phyloP scores from a whole-genome alignment of 2,329 filamentous ascomycete genomes.

The Arthrocladium fulminans region DNA sequence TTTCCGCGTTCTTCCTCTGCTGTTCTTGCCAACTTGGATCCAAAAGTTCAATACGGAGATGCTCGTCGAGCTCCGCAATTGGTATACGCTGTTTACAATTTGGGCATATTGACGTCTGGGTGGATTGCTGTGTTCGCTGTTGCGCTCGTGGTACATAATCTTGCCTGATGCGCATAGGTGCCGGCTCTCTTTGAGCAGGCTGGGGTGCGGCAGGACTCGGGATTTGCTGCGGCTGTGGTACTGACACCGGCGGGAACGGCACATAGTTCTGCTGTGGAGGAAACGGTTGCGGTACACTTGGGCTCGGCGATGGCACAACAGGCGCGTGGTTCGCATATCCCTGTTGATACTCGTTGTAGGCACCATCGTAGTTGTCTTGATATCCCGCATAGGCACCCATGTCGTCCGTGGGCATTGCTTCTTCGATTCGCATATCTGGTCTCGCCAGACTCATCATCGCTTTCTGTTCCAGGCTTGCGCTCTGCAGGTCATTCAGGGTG shows the following conservation, averaged over 20 bases:
- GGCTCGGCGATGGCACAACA: slow-evolving; percentile 27
- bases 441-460: slow-evolving; percentile 78
- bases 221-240: slow-evolving; percentile 47
- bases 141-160: slow-evolving; percentile 84
- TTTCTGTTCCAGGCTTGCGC: slow-evolving; percentile 88
- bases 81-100: slow-evolving; percentile 90
- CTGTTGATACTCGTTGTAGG: slow-evolving; percentile 29
- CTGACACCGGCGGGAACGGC: slow-evolving; percentile 22
- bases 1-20: slow-evolving; percentile 75
- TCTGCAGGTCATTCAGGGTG: slow-evolving; percentile 82
- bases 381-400: slow-evolving; percentile 43
- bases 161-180: slow-evolving; percentile 76
- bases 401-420: slow-evolving; percentile 80
- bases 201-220: slow-evolving; percentile 59
- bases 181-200: slow-evolving; percentile 58
- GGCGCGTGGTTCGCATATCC: slow-evolving; percentile 28
- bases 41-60: slow-evolving; percentile 89
- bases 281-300: slow-evolving; percentile 23
- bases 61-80: slow-evolving; percentile 76
- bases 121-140: slow-evolving; percentile 55
- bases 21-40: slow-evolving; percentile 96
- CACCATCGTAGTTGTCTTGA: slow-evolving; percentile 30
- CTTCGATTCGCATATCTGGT: slow-evolving; percentile 73
- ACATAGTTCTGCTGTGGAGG: slow-evolving; percentile 25
- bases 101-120: slow-evolving; percentile 69